Evolutionary conservation across 163 green algal genomes (phyloP), one percentile per base, ranked within the genome.

Genomic region (Scenedesmus sp.): DNA sequence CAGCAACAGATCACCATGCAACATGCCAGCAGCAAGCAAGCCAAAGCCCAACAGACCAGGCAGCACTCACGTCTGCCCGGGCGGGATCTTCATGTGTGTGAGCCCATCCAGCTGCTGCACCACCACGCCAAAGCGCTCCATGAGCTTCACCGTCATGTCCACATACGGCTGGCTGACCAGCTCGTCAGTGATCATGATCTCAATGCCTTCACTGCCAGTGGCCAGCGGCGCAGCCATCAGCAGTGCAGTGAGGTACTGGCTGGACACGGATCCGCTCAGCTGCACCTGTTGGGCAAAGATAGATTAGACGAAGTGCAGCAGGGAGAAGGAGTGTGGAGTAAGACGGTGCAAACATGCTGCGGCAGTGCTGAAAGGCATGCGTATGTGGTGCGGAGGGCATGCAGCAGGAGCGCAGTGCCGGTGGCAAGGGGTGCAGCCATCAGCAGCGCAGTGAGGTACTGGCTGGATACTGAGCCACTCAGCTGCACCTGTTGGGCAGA

Each of bases 101-200:
- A 99, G 93, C 0, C 97, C 97, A 60, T 99, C 94, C 64, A 98
- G 86, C 57, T 91, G 87, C 86, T 99, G 91, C 85, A 98, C 97
- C 93, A 94, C 92, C 54, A 99, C 96, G 4, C 97, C 97, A 94
- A 99, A 99, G 20, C 96, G 95, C 95, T 99, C 95, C 98, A 99
- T 99, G 4, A 99, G 97, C 92, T 98, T 97, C n/a, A 99, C 93
- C 2, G 98, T 99, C 98, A 99, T 99, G 92, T 99, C 97, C 56
- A 99, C 97, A 91, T 99, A 99, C 0, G 98, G 98, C 96, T 99
- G 94, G 59, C 92, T 97, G 7, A 99, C 96, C 60, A 99, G 96
- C 95, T 99, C 97, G 93, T 99, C 98, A 86, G 74, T 94, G 90
- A 99, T 99, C 66, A 96, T 94, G 85, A 99, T 97, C 62, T 98